These are phyloP conservation scores for Talaromyces sp. DNA, from an alignment of 2,329 filamentous ascomycete genomes.

Conservation along the genomic window DNA sequence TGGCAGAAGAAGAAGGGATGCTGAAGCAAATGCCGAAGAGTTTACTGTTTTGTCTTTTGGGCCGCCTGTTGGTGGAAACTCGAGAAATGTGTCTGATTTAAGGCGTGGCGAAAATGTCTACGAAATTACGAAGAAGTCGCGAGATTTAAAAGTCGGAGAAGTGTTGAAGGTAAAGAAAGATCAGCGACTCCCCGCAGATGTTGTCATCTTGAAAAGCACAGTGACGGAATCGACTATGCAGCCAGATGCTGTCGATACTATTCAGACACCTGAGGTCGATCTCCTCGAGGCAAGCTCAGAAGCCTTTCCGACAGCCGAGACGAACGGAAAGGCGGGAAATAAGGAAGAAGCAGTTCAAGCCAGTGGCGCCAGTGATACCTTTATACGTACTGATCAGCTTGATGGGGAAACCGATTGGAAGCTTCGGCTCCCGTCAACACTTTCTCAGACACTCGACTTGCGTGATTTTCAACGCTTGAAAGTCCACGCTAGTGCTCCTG, in stretches of 20 bases:
- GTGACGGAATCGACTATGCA: slow-evolving; percentile 51
- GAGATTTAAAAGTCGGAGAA: slow-evolving; percentile 88
- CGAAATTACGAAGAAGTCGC: slow-evolving; percentile 76
- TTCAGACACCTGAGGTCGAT: slow-evolving; percentile 25
- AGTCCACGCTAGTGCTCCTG: slow-evolving; percentile 83
- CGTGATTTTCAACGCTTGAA: slow-evolving; percentile 65
- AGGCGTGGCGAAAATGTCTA: slow-evolving; percentile 42
- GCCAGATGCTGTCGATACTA: slow-evolving; percentile 24
- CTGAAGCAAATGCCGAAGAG: slow-evolving; percentile 88
- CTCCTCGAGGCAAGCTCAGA: slow-evolving; percentile 27
- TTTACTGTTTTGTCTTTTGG: slow-evolving; percentile 76
- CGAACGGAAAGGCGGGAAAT: slow-evolving; percentile 19
- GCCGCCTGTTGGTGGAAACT: slow-evolving; percentile 28
- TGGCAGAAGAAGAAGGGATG: slow-evolving; percentile 76
- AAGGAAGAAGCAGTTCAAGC: slow-evolving; percentile 32
- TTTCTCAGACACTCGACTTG: slow-evolving; percentile 74
- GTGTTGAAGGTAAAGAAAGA: slow-evolving; percentile 91
- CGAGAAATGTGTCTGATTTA: slow-evolving; percentile 6
- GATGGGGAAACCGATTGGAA: slow-evolving; percentile 99
- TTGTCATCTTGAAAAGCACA: slow-evolving; percentile 84
- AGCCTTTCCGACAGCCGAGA: slow-evolving; percentile 19
- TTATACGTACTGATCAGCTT: slow-evolving; percentile 94
- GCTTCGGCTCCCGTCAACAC: slow-evolving; percentile 76
- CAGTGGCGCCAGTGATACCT: slow-evolving; percentile 70
- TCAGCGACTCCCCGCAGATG: slow-evolving; percentile 88